phyloP scores from a whole-genome alignment of 495 filamentous ascomycete genomes.

The Trichoderma orchidacearum region DNA sequence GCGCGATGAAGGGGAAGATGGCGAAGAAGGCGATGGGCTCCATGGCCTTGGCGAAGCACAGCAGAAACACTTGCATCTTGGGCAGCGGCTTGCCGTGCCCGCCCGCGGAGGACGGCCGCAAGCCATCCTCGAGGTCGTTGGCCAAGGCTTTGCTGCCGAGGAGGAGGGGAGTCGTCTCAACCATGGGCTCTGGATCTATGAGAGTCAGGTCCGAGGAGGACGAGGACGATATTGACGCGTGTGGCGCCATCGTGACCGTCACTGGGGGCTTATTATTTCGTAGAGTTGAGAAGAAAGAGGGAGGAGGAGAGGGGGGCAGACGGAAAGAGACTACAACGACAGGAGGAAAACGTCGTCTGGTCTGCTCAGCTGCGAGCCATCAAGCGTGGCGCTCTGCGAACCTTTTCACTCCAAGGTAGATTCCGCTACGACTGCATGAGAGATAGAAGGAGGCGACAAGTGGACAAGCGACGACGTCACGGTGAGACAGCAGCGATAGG shows the following conservation, averaged over 20 bases:
- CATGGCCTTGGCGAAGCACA: slow-evolving; percentile 55
- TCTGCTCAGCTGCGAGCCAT: too few species aligned
- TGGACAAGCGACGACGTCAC: too few species aligned
- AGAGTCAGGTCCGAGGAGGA: not conserved
- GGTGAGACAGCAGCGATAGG: too few species aligned
- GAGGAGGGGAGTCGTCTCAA: not conserved
- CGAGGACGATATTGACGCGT: not conserved
- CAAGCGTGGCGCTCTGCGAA: too few species aligned
- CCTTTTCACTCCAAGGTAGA: too few species aligned
- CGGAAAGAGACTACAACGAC: too few species aligned
- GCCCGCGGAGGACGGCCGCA: slow-evolving; percentile 7
- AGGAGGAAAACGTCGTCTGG: too few species aligned
- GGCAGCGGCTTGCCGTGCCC: slow-evolving; percentile 39
- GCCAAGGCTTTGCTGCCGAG: not conserved
- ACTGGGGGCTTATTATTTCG: too few species aligned
- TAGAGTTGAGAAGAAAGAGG: too few species aligned
- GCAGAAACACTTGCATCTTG: slow-evolving; percentile 42
- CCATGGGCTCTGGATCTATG: not conserved
- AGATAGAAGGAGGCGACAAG: too few species aligned
- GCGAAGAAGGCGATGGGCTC: slow-evolving; percentile 64
- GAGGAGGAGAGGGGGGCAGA: too few species aligned
- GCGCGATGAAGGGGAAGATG: slow-evolving; percentile 62
- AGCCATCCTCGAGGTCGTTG: slow-evolving; percentile 11
- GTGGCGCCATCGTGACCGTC: not conserved
- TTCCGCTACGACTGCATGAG: too few species aligned